These are phyloP conservation scores for Pleurotus sapidus DNA, from an alignment of 768 basidiomycete genomes.

Conservation along the genomic window DNA sequence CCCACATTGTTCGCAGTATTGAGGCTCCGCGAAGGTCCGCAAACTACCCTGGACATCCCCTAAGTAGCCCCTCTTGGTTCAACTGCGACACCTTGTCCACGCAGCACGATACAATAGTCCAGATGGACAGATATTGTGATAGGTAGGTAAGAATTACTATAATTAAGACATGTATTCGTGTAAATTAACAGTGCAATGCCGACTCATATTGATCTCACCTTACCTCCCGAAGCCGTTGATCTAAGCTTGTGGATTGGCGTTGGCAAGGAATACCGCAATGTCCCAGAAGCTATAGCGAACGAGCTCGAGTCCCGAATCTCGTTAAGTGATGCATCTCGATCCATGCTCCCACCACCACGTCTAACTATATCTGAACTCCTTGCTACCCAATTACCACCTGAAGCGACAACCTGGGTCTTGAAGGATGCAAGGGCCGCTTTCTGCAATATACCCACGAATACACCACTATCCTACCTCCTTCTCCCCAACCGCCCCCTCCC, in stretches of 20 bases:
- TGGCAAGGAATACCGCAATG: background rate
- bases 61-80: background rate
- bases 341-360: background rate
- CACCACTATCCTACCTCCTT: background rate
- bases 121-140: background rate
- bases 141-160: background rate
- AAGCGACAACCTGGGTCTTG: background rate
- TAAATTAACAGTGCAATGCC: background rate
- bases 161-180: background rate
- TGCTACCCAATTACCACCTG: background rate
- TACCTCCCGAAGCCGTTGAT: background rate
- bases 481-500: background rate
- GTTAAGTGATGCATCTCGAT: background rate
- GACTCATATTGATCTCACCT: background rate
- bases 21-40: too few relatives aligned
- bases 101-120: background rate
- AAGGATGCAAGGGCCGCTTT: background rate
- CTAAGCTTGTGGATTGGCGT: background rate
- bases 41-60: too few relatives aligned
- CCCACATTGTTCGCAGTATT: too few relatives aligned
- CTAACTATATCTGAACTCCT: background rate
- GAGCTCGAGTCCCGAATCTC: background rate
- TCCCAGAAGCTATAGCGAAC: background rate
- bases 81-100: background rate
- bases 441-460: background rate